phyloP scores from a whole-genome alignment of 345 rosid genomes.

The Alliaria petiolata region DNA sequence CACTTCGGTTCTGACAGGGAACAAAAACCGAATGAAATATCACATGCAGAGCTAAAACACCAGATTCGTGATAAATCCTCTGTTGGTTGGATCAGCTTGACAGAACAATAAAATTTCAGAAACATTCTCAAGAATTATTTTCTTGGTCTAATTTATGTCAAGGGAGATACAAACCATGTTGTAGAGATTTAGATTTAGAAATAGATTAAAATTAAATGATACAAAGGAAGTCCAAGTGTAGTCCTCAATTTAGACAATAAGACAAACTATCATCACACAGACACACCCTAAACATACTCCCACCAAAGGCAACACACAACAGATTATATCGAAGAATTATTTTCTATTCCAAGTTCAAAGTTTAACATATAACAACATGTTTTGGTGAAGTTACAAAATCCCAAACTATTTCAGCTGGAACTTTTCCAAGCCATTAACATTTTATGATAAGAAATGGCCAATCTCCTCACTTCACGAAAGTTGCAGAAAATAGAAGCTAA shows the following conservation, averaged over 20 bases:
- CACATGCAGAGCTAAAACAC: constrained; percentile 5
- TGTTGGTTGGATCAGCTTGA: too few relatives aligned
- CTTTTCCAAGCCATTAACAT: not conserved
- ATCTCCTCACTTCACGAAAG: not conserved
- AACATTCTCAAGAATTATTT: not conserved
- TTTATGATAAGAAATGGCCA: not conserved
- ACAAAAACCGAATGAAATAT: not conserved
- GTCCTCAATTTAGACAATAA: not conserved
- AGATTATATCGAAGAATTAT: not conserved
- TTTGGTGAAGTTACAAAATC: not conserved
- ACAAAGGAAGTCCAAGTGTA: not conserved
- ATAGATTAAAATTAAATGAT: not conserved
- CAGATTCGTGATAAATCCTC: too few relatives aligned
- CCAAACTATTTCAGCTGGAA: not conserved
- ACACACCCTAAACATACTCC: not conserved
- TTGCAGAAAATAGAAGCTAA: not conserved
- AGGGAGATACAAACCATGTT: too few relatives aligned
- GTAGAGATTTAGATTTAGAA: not conserved
- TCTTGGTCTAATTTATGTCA: too few relatives aligned
- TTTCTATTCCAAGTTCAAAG: constrained; percentile 1
- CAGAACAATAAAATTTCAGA: not conserved
- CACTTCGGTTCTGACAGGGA: not conserved
- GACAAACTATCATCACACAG: constrained; percentile 4
- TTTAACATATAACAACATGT: not conserved
- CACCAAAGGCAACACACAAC: not conserved